A percentile compares a stretch with the other conserved stretches of the same genome.
These are phyloP conservation scores for Acanthamoeba triangularis DNA, from an alignment of 208 protist genomes.

Conservation along the genomic window DNA sequence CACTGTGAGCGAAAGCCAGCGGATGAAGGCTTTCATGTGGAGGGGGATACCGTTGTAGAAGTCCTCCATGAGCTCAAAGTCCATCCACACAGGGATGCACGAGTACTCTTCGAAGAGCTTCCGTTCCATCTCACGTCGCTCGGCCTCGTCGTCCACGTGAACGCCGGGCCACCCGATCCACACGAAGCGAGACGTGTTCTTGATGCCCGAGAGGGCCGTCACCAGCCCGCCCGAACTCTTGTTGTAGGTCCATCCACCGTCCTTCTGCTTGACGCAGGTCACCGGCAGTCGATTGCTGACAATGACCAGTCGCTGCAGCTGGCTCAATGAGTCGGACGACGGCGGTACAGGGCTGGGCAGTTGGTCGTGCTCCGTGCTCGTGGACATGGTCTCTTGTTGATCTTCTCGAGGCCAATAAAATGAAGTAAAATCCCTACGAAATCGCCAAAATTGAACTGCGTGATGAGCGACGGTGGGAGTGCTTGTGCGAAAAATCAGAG, in stretches of 20 bases:
- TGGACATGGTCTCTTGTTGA: not conserved
- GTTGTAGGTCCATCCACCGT: constrained; percentile 75
- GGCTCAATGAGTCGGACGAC: not conserved
- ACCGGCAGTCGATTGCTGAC: constrained; percentile 85
- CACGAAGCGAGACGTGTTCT: constrained; percentile 78
- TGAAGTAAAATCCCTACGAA: not conserved
- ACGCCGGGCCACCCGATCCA: constrained; percentile 85
- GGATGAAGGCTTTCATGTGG: not conserved
- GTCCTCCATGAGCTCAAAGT: constrained; percentile 79
- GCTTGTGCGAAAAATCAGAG: too few species aligned
- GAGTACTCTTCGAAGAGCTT: constrained; percentile 79
- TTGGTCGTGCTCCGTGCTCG: constrained; percentile 28
- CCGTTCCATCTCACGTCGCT: constrained; percentile 67
- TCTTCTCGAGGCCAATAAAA: not conserved
- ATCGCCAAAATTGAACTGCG: too few species aligned
- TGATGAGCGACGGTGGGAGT: not conserved
- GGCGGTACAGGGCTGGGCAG: not conserved
- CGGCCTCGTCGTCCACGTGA: constrained; percentile 80
- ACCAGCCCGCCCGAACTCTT: constrained; percentile 83
- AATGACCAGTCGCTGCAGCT: constrained; percentile 78
- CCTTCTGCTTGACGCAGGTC: constrained; percentile 36
- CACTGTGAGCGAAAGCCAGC: not conserved
- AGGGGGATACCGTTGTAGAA: constrained; percentile 81
- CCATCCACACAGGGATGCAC: constrained; percentile 84
- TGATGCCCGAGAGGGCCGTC: constrained; percentile 79